Evolutionary conservation across 306 rosid species (phyloP).

Genomic region (Corylus americana): DNA sequence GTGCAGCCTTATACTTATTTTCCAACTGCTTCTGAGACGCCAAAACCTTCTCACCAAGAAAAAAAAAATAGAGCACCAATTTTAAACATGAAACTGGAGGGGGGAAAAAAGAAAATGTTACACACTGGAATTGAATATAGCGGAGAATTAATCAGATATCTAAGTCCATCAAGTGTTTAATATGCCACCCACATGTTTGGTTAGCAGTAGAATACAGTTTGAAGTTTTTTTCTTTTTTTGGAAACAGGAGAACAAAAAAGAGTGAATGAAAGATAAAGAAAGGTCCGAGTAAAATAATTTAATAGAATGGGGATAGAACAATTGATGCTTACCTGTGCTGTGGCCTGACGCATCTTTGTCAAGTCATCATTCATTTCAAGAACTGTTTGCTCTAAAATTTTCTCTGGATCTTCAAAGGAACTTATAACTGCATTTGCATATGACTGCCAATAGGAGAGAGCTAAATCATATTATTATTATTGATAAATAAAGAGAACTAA

Average conservation of each 20-base stretch:
- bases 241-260: background rate
- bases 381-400: conserved; percentile 91
- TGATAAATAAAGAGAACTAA: conserved; percentile 20
- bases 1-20: conserved; percentile 83
- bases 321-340: conserved; percentile 76
- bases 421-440: conserved; percentile 90
- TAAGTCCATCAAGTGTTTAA: background rate
- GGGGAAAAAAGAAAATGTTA: background rate
- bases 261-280: background rate
- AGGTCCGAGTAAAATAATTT: background rate
- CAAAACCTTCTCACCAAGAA: conserved; percentile 54
- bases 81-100: conserved; percentile 3
- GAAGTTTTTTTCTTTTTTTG: background rate
- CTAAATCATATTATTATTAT: conserved; percentile 23
- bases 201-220: background rate
- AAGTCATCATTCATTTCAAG: conserved; percentile 95
- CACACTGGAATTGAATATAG: background rate
- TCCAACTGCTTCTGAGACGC: conserved; percentile 94
- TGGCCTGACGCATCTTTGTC: conserved; percentile 97
- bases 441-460: conserved; percentile 62
- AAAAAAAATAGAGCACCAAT: background rate
- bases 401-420: conserved; percentile 95
- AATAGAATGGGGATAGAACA: background rate
- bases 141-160: conserved; percentile 2
- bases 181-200: conserved; percentile 6